These are phyloP conservation scores for Metschnikowia chrysomelidarum DNA, from an alignment of 805 yeast genomes.

Conservation along the genomic window DNA sequence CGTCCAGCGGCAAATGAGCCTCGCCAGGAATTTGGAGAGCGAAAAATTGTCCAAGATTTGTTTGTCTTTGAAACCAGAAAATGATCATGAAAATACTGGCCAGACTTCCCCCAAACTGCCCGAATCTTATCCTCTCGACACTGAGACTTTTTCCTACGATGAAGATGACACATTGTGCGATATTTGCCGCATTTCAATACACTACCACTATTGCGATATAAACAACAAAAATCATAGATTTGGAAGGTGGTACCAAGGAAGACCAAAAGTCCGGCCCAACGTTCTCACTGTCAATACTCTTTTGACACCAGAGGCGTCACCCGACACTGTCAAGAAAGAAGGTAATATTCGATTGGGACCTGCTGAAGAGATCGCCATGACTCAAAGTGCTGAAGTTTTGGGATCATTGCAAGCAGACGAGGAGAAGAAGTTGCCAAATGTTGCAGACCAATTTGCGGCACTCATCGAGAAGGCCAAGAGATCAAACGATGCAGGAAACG, in stretches of 20 bases:
- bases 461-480: slow-evolving; percentile 17
- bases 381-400: slow-evolving; percentile 12
- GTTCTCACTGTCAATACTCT: slow-evolving; percentile 22
- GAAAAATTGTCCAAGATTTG: slow-evolving; percentile 19
- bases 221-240: slow-evolving; percentile 25
- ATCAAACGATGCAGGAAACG: slow-evolving; percentile 8
- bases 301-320: slow-evolving; percentile 40
- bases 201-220: slow-evolving; percentile 47
- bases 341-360: not conserved
- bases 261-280: slow-evolving; percentile 7
- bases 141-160: too few species aligned
- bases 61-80: not conserved
- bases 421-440: slow-evolving; percentile 4
- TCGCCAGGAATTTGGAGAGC: slow-evolving; percentile 20
- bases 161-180: slow-evolving; percentile 48
- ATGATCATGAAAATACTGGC: not conserved
- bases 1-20: slow-evolving; percentile 19
- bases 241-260: slow-evolving; percentile 19
- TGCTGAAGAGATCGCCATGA: slow-evolving; percentile 9
- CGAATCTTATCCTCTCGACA: too few species aligned
- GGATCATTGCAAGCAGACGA: slow-evolving; percentile 8
- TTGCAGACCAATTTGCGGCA: slow-evolving; percentile 16
- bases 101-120: too few species aligned
- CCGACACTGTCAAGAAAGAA: slow-evolving; percentile 14
- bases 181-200: slow-evolving; percentile 47